Conservation (phyloP, 805 yeast species). For the Yamadazyma laniorum region DNA sequence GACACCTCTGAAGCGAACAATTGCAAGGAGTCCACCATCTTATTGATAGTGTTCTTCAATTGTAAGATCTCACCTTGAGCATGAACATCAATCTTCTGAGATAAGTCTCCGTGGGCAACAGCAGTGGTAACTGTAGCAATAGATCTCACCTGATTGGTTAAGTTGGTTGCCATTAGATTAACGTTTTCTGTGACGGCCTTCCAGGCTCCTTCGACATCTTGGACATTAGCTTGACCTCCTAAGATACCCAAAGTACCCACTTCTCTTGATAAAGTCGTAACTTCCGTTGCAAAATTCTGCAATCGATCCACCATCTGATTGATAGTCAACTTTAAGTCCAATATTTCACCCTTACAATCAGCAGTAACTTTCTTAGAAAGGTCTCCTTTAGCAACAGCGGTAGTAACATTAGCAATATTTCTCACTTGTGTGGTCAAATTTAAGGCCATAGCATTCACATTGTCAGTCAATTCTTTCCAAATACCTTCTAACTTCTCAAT, state of each 20-base stretch:
- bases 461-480: conserved; percentile 85
- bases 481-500: conserved; percentile 79
- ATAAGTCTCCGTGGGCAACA: conserved; percentile 85
- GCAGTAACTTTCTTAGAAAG: conserved; percentile 79
- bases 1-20: conserved; percentile 87
- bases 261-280: conserved; percentile 46
- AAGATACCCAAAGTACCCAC: conserved; percentile 48
- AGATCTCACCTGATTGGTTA: conserved; percentile 76
- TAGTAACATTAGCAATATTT: conserved; percentile 82
- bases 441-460: conserved; percentile 86
- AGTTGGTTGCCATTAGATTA: conserved; percentile 47
- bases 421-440: conserved; percentile 86
- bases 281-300: conserved; percentile 47
- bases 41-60: conserved; percentile 80
- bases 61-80: conserved; percentile 91
- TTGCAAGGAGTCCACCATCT: conserved; percentile 89
- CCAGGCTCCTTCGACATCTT: conserved; percentile 52
- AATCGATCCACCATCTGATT: conserved; percentile 53
- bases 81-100: conserved; percentile 82
- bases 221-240: conserved; percentile 53
- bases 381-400: conserved; percentile 85
- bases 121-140: conserved; percentile 91
- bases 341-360: conserved; percentile 69
- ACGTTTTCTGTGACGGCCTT: conserved; percentile 49
- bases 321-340: conserved; percentile 46